Evolutionary conservation across 805 yeast species (phyloP).

Genomic region (Yamadazyma insecticola): DNA sequence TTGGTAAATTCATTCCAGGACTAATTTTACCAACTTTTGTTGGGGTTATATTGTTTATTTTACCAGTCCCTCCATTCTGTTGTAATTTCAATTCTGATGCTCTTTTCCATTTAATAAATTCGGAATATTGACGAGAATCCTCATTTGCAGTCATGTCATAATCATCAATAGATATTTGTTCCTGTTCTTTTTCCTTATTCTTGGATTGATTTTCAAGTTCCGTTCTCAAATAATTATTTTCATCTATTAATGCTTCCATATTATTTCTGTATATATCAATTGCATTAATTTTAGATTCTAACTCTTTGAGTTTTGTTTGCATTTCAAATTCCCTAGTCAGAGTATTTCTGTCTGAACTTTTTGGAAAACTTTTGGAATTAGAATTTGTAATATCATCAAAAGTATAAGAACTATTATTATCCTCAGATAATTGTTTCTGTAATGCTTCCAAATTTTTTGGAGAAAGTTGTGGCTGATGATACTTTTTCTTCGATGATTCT

Average conservation of each 20-base stretch:
- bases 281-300: constrained; percentile 7
- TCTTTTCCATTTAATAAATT: constrained; percentile 32
- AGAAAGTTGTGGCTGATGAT: background rate
- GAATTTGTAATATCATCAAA: constrained; percentile 21
- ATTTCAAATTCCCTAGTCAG: constrained; percentile 5
- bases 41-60: constrained; percentile 2
- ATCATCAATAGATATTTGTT: constrained; percentile 16
- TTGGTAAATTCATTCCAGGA: constrained; percentile 30
- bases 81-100: constrained; percentile 31
- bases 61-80: constrained; percentile 7
- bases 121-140: constrained; percentile 13
- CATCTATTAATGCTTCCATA: constrained; percentile 12
- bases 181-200: constrained; percentile 1
- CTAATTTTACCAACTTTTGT: constrained; percentile 24
- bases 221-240: constrained; percentile 8
- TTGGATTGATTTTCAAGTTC: constrained; percentile 7
- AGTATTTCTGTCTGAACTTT: background rate
- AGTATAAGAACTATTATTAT: constrained; percentile 24
- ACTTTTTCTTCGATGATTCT: background rate
- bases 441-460: constrained; percentile 2
- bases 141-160: constrained; percentile 18
- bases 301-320: constrained; percentile 6
- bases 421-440: constrained; percentile 1
- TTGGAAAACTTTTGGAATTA: background rate
- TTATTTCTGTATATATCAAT: constrained; percentile 8